phyloP scores from a whole-genome alignment of 164 flowering plant genomes.

The Vitis rupestris region DNA sequence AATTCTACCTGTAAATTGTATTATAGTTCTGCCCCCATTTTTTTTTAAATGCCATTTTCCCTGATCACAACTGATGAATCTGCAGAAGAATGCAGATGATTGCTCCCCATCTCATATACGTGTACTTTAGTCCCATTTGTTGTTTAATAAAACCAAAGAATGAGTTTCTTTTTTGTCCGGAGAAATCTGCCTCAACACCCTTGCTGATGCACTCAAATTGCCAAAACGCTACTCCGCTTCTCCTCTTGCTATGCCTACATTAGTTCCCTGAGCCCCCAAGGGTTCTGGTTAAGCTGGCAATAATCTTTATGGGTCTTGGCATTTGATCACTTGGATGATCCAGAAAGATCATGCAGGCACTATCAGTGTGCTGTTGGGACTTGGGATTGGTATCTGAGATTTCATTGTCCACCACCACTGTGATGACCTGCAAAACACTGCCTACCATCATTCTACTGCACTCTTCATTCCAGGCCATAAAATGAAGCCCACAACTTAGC shows the following conservation, averaged over 20 bases:
- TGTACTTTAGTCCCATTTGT: slow-evolving; percentile 8
- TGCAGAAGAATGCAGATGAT: slow-evolving; percentile 57
- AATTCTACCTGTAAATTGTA: slow-evolving; percentile 47
- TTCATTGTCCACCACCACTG: too few relatives aligned
- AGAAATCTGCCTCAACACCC: not conserved
- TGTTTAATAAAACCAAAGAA: slow-evolving; percentile 20
- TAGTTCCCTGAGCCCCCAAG: too few relatives aligned
- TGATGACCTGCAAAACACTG: too few relatives aligned
- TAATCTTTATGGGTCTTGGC: not conserved
- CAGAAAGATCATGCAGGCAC: not conserved
- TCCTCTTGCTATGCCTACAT: too few relatives aligned
- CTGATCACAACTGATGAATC: slow-evolving; percentile 30
- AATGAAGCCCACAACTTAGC: too few relatives aligned
- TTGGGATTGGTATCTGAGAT: too few relatives aligned
- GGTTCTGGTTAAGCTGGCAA: too few relatives aligned
- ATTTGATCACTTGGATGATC: not conserved
- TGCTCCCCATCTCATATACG: slow-evolving; percentile 2
- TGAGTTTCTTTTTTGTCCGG: not conserved
- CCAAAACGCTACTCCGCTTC: too few relatives aligned
- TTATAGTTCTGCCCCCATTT: slow-evolving; percentile 39
- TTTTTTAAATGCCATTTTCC: slow-evolving; percentile 17
- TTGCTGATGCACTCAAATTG: not conserved
- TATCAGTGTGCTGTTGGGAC: too few relatives aligned
- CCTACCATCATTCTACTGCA: too few relatives aligned
- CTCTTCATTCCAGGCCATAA: too few relatives aligned